These are phyloP conservation scores for Scenedesmus sp. DNA, from an alignment of 163 green algal genomes.

Conservation along the genomic window DNA sequence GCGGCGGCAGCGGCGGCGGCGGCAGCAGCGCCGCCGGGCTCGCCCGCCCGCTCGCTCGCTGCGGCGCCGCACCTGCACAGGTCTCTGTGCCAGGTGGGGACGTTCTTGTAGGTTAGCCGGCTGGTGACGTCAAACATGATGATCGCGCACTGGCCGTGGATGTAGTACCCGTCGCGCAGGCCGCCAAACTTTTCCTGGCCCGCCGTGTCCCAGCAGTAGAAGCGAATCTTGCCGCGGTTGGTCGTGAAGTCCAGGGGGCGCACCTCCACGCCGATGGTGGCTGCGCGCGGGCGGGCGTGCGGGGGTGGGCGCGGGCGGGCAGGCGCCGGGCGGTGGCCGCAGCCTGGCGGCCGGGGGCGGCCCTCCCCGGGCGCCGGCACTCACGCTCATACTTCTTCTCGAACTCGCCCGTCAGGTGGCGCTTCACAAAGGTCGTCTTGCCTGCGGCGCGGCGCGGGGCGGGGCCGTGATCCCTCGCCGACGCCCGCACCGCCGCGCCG, in stretches of 20 bases:
- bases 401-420: conserved; percentile 99
- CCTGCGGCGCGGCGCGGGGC: conserved; percentile 61
- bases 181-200: conserved; percentile 99
- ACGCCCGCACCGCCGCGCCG: too few relatives aligned
- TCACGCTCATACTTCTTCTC: conserved; percentile 99
- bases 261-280: conserved; percentile 99
- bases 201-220: conserved; percentile 99
- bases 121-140: conserved; percentile 99
- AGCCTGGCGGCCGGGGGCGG: neutral
- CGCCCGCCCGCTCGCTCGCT: neutral
- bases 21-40: neutral
- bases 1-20: neutral
- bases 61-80: conserved; percentile 83
- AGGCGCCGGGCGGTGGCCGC: conserved; percentile 6
- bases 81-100: conserved; percentile 99
- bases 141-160: conserved; percentile 99
- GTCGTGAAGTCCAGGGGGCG: conserved; percentile 99
- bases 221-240: conserved; percentile 97
- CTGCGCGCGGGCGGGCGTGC: conserved; percentile 53
- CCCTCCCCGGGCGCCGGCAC: conserved; percentile 33
- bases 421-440: conserved; percentile 99
- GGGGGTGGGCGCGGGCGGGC: conserved; percentile 17
- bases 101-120: conserved; percentile 99
- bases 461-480: neutral
- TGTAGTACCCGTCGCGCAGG: conserved; percentile 99